These are phyloP conservation scores for Tricholoma terreum DNA, from an alignment of 768 basidiomycete species.

Conservation along the genomic window DNA sequence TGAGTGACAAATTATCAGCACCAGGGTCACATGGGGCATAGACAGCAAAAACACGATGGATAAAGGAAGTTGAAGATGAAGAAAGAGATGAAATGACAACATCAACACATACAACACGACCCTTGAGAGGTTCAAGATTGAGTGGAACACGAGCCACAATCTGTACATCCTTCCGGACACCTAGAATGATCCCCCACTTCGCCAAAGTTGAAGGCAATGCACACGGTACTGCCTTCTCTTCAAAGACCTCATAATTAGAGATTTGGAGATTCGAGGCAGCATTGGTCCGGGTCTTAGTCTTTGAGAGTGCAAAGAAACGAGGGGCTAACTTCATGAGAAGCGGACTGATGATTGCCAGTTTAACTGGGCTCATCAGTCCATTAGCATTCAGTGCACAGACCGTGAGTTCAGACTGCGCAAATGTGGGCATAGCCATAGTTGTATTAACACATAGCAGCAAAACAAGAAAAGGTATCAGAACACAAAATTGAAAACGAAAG, in stretches of 20 bases:
- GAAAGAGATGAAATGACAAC: constrained; percentile 4
- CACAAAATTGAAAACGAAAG: background rate
- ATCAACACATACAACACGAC: constrained; percentile 8
- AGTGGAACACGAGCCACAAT: background rate
- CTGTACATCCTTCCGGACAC: constrained; percentile 3
- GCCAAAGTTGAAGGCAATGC: background rate
- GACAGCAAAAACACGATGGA: constrained; percentile 11
- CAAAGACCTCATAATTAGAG: constrained; percentile 3
- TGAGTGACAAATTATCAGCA: background rate
- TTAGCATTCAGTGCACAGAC: constrained; percentile 5
- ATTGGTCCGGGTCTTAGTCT: constrained; percentile 4
- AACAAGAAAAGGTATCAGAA: background rate
- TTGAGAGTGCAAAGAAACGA: constrained; percentile 1
- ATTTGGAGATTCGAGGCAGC: background rate
- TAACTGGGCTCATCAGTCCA: constrained; percentile 1
- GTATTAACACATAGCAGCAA: background rate
- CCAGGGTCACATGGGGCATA: constrained; percentile 15
- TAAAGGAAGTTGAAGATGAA: background rate
- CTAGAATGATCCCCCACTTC: constrained; percentile 7
- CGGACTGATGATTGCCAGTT: background rate
- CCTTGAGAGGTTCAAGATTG: background rate
- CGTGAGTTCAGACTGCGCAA: background rate
- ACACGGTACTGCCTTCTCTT: constrained; percentile 3
- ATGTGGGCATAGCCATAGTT: background rate
- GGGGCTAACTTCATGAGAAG: background rate